These are phyloP conservation scores for Anethum foeniculum DNA, from an alignment of 140 eudicot species.

Conservation along the genomic window DNA sequence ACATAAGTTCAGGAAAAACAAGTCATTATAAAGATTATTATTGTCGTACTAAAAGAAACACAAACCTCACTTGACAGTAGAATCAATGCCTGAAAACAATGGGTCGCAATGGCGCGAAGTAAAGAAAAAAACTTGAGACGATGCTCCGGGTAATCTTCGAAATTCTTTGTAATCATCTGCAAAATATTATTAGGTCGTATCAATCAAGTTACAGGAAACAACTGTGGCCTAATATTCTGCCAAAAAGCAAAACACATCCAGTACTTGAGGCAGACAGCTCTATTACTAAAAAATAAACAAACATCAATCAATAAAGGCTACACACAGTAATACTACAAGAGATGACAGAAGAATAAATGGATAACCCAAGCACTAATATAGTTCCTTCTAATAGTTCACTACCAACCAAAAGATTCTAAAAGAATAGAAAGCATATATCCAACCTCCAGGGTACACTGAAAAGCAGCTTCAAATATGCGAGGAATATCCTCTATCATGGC, in stretches of 20 bases:
- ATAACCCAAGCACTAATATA: not conserved
- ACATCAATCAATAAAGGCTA: not conserved
- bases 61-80: slow-evolving; percentile 77
- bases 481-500: slow-evolving; percentile 99
- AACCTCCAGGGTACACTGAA: slow-evolving; percentile 97
- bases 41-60: not conserved
- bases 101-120: slow-evolving; percentile 84
- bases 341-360: not conserved
- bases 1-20: not conserved
- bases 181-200: slow-evolving; percentile 5
- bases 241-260: not conserved
- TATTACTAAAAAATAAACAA: not conserved
- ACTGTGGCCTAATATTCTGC: not conserved
- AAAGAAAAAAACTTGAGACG: slow-evolving; percentile 94
- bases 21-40: not conserved
- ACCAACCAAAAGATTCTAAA: not conserved
- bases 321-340: not conserved
- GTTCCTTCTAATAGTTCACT: not conserved
- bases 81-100: slow-evolving; percentile 90
- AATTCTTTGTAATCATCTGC: slow-evolving; percentile 97
- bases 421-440: slow-evolving; percentile 11
- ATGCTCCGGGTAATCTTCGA: slow-evolving; percentile 99
- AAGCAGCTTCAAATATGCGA: slow-evolving; percentile 92
- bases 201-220: not conserved
- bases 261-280: not conserved